Base-by-base conservation (phyloP, 2,329 filamentous ascomycete species). In the Fonsecaea multimorphosa region DNA sequence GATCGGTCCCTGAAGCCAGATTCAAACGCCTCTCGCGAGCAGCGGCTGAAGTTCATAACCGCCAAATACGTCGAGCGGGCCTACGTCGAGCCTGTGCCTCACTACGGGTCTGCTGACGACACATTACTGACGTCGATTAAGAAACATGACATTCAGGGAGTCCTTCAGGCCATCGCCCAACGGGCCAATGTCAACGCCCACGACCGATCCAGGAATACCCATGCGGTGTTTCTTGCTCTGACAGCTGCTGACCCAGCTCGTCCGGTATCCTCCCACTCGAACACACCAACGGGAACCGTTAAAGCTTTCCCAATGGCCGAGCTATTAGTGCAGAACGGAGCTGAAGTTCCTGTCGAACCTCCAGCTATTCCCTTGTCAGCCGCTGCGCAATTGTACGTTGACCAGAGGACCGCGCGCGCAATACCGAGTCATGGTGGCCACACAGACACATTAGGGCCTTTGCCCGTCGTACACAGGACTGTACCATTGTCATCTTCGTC, bases 1-100 rank as follows among this genome's bases (percentile, higher is more conserved):
- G 92, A 97, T 65, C 85, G 85, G 27, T 81, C 85, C 5, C 74
- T 86, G 53, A 98, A 97, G 75, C 93, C 92, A 3, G 81, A 83
- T 0, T 85, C 92, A 0, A 88, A 89, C 72, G 92, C 93, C 27
- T 93, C 89, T 5, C 87, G 95, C 46, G 95, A 99, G 76, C 92
- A 97, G 77, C 87, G 95, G 24, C 83, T 98, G n/a, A 90, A 86
- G 72, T 99, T 97, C 77, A 98, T 99, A 77, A 98, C 92, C 0
- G 85, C 90, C 62, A 99, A 99, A 78, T 99, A 99, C 75, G 91
- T 92, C 57, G 92, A 98, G 36, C 85, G 89, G 66, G 86, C 87
- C 3, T 98, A 87, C 73, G 89, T 99, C 3, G 89, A 93, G 72
- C 89, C 92, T 29, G 71, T 80, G 29, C 91, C 91, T 1, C 80